These are phyloP conservation scores for Cutaneotrichosporon sp. DNA, from an alignment of 1,284 basidiomycete genomes.

Conservation along the genomic window DNA sequence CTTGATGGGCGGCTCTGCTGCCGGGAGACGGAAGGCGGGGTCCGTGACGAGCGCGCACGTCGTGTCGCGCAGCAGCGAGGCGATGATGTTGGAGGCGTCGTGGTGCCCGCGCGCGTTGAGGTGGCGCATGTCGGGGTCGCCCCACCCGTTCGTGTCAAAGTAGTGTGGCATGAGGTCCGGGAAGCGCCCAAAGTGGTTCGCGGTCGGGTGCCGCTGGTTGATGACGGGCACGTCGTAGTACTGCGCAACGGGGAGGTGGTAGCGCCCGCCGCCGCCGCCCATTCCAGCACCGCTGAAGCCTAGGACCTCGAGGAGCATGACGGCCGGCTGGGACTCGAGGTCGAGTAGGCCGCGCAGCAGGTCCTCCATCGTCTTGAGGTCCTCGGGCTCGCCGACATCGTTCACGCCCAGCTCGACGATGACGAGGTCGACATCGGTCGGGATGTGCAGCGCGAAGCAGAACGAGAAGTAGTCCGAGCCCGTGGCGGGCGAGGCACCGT, in stretches of 20 bases:
- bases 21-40: slow-evolving; percentile 22
- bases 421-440: slow-evolving; percentile 41
- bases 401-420: slow-evolving; percentile 52
- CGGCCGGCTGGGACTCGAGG: slow-evolving; percentile 82
- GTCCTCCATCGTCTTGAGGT: slow-evolving; percentile 63
- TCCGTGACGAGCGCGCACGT: slow-evolving; percentile 41
- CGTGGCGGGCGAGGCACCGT: slow-evolving; percentile 46
- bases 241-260: slow-evolving; percentile 70
- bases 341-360: slow-evolving; percentile 85
- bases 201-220: slow-evolving; percentile 49
- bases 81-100: slow-evolving; percentile 44
- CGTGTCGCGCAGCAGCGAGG: slow-evolving; percentile 43
- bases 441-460: slow-evolving; percentile 51
- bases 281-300: slow-evolving; percentile 83
- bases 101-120: slow-evolving; percentile 48
- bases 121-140: slow-evolving; percentile 48
- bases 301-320: slow-evolving; percentile 89
- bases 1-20: not conserved
- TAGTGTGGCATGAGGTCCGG: slow-evolving; percentile 47
- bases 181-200: slow-evolving; percentile 47
- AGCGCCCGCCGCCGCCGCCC: slow-evolving; percentile 64
- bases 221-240: slow-evolving; percentile 94
- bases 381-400: slow-evolving; percentile 46
- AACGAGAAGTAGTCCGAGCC: slow-evolving; percentile 54
- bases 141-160: slow-evolving; percentile 45